Evolutionary conservation across 2,329 filamentous ascomycete genomes (phyloP).

Genomic region (Exophiala calicioides): DNA sequence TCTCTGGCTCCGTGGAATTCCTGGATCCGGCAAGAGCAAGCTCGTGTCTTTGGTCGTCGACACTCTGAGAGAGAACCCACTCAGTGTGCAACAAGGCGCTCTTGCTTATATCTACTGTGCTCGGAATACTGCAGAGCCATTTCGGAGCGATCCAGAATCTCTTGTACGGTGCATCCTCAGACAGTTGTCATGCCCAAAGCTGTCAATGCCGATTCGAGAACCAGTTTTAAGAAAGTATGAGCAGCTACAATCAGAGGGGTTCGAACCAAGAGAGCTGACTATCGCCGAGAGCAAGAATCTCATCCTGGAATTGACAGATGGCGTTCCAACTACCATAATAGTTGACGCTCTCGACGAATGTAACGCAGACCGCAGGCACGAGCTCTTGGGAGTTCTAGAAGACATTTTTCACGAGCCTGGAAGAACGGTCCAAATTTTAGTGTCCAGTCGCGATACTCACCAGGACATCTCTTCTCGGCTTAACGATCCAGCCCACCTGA

Average conservation of each 20-base stretch:
- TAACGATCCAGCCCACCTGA: too few species aligned
- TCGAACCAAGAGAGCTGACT: constrained; percentile 11
- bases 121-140: constrained; percentile 29
- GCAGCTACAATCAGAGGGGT: constrained; percentile 5
- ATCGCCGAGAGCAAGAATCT: constrained; percentile 21
- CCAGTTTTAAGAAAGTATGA: constrained; percentile 18
- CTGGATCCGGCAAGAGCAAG: constrained; percentile 26
- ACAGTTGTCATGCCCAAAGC: constrained; percentile 28
- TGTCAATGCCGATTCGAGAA: constrained; percentile 12
- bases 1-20: constrained; percentile 28
- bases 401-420: constrained; percentile 32
- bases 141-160: constrained; percentile 27
- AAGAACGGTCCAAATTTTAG: constrained; percentile 38
- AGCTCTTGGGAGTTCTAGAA: constrained; percentile 34
- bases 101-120: constrained; percentile 36
- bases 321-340: constrained; percentile 33
- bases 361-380: constrained; percentile 28
- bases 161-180: constrained; percentile 30
- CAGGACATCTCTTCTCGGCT: too few species aligned
- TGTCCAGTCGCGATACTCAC: constrained; percentile 41
- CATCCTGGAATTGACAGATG: constrained; percentile 31
- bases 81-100: background rate
- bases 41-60: constrained; percentile 23
- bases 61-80: constrained; percentile 12
- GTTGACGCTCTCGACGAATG: constrained; percentile 42